Evolutionary conservation across 2,329 filamentous ascomycete species (phyloP), one percentile per base, ranked within the genome.

Genomic region (Didymella glomerata): DNA sequence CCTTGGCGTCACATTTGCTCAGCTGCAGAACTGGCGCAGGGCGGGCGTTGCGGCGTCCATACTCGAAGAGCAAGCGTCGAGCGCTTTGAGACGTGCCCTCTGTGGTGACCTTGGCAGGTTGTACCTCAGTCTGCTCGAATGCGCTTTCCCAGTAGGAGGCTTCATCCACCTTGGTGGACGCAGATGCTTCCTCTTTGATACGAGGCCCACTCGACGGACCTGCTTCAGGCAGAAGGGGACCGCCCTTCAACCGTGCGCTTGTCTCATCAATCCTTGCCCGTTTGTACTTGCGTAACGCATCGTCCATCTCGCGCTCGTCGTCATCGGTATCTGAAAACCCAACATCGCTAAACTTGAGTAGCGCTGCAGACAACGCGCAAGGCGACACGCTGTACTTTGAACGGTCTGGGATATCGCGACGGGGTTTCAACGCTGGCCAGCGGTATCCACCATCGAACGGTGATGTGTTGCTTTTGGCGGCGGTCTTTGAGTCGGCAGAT

Each of bases 321-420:
- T 38, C 36, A 30, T 45, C 30, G 2, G 18, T 16, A 27, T 22
- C 36, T 25, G 34, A 22, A 10, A 11, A 24, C 11, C 14, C 14
- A 8, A 9, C 16, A 18, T 28, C n/a, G n/a, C 22, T 22, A 22
- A 42, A 36, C 14, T 22, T 51, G 5, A 38, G 32, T 8, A 59
- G 56, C 13, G 56, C 50, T 3, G 40, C 27, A 9, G 56, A 27
- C 11, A 59, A 48, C 7, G 46, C 56, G 9, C 32, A 36, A 28
- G 56, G 46, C 27, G 46, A 54, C 30, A 50, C 50, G 42, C 46
- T 36, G 32, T 59, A 50, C 27, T 54, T 41, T 1, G 50, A 59
- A 14, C 10, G 20, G 22, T 59, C 34, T 18, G 56, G 56, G n/a
- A 59, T 32, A 4, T 14, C n/a, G 25, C 32, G 45, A 22, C 30